Evolutionary conservation across 352 stramenopile genomes (phyloP), one percentile per base, ranked within the genome.

Genomic region (Pythium aquatile): DNA sequence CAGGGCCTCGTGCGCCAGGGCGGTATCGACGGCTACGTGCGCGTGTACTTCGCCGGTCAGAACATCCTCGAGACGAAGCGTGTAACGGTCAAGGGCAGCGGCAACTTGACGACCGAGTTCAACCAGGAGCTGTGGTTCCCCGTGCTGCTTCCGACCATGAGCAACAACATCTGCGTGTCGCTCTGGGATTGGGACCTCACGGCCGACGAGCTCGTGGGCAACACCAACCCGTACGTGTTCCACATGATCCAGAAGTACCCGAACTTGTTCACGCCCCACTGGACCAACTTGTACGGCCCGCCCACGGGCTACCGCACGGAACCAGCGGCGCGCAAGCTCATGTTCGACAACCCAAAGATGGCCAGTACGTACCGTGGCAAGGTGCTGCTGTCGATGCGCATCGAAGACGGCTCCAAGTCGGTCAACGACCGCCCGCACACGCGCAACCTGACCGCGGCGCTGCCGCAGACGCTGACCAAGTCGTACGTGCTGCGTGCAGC

Each of bases 51-150:
- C 68, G 77, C 74, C 46, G 86, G 85, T 5, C 77, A 93, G 58
- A 70, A 85, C 52, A 69, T 84, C 8, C 56, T 92, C 37, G 78
- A 90, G 67, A 94, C 83, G 13, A 84, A 85, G 42, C 86, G 82
- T 11, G 65, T 89, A 53, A 87, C 82, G 1, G 75, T 83, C 6
- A 90, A 90, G 53, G 83, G 81, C n/a, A 81, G 72, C 24, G 60
- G 66, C 32, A 76, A 81, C 44, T 66, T 85, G 8, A 70, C 54
- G 2, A 68, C 79, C 7, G 65, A 76, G 48, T 85, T 90, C 62
- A 84, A 90, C 66, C 73, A 96, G 51, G 88, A 96, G 63, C 72
- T 97, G 42, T 96, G 88, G 90, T 89, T 97, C 66, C 88, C 87
- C 11, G 77, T 96, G 1, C 61, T 92, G 2, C 63, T 94, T 28